These are phyloP conservation scores for Colletotrichum eremochloae DNA, from an alignment of 2,329 filamentous ascomycete species.

Conservation along the genomic window DNA sequence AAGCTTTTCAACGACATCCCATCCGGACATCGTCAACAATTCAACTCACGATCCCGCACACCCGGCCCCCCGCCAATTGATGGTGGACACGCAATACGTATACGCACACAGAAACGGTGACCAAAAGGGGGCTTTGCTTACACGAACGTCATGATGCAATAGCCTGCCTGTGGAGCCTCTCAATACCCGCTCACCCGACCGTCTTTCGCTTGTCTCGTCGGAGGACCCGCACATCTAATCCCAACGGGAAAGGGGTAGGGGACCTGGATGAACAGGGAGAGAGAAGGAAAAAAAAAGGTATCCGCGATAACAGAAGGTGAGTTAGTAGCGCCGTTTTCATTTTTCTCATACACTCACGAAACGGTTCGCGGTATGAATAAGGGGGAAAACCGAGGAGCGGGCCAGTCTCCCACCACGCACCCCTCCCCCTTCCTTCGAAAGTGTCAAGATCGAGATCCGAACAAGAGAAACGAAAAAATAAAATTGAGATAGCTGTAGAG, in stretches of 20 bases:
- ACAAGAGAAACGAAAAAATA: background rate
- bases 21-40: background rate
- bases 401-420: background rate
- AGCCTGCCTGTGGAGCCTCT: constrained; percentile 12
- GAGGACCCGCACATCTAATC: constrained; percentile 5
- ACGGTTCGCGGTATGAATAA: constrained; percentile 1
- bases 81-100: background rate
- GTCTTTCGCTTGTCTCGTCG: constrained; percentile 1
- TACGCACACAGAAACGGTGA: constrained; percentile 4
- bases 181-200: constrained; percentile 4
- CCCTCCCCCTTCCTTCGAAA: background rate
- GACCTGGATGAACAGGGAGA: background rate
- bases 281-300: background rate
- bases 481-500: background rate
- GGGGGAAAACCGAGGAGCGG: constrained; percentile 1
- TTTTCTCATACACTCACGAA: background rate
- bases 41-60: background rate
- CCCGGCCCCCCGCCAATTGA: background rate
- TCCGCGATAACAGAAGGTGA: background rate
- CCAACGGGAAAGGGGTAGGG: background rate
- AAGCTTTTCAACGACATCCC: constrained; percentile 40
- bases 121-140: background rate
- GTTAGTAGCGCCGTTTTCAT: background rate
- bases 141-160: constrained; percentile 3
- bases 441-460: constrained; percentile 15